Base-by-base conservation (phyloP, 495 filamentous ascomycete species). In the Amorphotheca resinae region DNA sequence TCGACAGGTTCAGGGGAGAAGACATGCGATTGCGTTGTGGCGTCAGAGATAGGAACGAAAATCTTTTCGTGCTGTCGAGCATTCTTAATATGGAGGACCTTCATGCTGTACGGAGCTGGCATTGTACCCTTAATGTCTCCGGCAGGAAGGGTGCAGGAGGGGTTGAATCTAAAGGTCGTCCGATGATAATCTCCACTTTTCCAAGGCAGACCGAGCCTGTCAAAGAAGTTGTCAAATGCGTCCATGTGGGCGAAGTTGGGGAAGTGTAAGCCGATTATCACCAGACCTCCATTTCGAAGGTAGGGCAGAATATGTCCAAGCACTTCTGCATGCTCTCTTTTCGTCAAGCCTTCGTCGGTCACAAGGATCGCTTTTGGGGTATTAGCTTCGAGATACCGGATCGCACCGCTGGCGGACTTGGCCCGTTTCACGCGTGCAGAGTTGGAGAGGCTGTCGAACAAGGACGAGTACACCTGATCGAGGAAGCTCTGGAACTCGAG, bases 81-180 rank as follows among this genome's bases (percentile, higher is more conserved):
- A 38, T 56, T 47, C 46, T 60, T 53, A 23, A 69, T 46, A 48
- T 63, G 62, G 6, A 66, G 41, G 4, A 54, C 62, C 56, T 68
- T 70, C 57, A 66, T 64, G 48, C 60, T 65, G 51, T 66, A 69
- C 22, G 50, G 41, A 9, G 11, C 16, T n/a, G n/a, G n/a, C 12
- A 14, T 18, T n/a, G 33, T 6, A 12, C 6, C 12, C 12, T 34
- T 35, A 18, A 51, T 14, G 4, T 26, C 22, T 33, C 45, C 48
- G 16, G 36, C 26, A 49, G 56, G 48, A 8, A 49, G 34, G 22
- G 33, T 22, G 22, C 38, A 42, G 23, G 15, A 21, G 4, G 22
- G 1, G 39, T 46, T 51, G 30, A 43, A 47, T 30, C 35, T 25
- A 54, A 55, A 61, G 15, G 36, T 43, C 16, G 55, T 53, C 31